Evolutionary conservation across 129 eudicot species (phyloP).

Genomic region (Helianthus tuberosus): DNA sequence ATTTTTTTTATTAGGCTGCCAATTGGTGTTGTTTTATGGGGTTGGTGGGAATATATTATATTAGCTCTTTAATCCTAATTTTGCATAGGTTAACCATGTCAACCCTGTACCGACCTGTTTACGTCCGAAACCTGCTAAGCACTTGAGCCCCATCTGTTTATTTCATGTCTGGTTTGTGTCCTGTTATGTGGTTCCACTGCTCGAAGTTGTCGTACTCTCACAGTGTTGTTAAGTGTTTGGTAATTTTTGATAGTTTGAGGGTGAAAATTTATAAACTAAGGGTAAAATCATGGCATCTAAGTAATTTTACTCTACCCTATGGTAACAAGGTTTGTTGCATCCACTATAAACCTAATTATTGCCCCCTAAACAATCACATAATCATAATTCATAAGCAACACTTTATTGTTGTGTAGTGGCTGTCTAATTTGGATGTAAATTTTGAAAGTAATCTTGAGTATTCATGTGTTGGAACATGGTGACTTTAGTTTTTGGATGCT

Average conservation of each 20-base stretch:
- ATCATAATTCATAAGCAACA: no score
- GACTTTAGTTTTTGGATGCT: no score
- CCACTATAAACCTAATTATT: no score
- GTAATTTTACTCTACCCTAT: no score
- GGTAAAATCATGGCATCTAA: neutral
- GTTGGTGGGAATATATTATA: neutral
- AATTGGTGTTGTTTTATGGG: neutral
- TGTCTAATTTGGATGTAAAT: no score
- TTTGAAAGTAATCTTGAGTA: no score
- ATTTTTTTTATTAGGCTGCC: neutral
- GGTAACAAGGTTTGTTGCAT: no score
- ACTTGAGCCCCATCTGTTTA: neutral
- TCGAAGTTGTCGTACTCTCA: neutral
- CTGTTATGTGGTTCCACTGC: slow-evolving; percentile 2
- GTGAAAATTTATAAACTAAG: neutral
- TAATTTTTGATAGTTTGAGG: no score
- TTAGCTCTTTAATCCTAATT: neutral
- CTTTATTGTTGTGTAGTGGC: no score
- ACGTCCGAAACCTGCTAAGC: neutral
- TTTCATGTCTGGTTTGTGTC: neutral
- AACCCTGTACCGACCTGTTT: neutral
- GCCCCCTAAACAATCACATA: no score
- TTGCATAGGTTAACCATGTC: neutral
- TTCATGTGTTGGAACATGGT: no score
- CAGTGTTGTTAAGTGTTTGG: neutral